A percentile compares a stretch with the other conserved stretches of the same genome.
These are phyloP conservation scores for Sextonia rubra DNA, from an alignment of 164 flowering plant genomes.

Conservation along the genomic window DNA sequence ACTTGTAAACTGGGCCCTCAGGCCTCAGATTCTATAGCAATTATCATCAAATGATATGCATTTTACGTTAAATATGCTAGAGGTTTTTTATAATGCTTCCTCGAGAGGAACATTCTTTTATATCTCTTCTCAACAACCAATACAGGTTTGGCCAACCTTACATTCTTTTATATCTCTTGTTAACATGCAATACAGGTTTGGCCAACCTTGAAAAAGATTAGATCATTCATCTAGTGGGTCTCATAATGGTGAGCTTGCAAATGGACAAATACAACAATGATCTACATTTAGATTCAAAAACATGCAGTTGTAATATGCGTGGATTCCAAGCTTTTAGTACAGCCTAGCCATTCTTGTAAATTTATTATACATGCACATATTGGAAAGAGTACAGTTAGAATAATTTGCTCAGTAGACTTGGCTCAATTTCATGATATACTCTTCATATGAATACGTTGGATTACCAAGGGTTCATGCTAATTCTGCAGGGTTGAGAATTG, in stretches of 20 bases:
- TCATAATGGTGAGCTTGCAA: neutral
- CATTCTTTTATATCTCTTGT: no score
- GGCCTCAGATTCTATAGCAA: no score
- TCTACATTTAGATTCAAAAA: neutral
- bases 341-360: no score
- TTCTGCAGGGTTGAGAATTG: neutral
- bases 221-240: neutral
- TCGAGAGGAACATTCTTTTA: no score
- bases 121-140: neutral
- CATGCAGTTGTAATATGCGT: neutral
- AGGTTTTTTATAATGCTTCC: no score
- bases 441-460: neutral
- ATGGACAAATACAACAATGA: neutral
- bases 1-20: no score
- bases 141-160: neutral
- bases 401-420: neutral
- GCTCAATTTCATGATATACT: neutral
- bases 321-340: no score
- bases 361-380: no score
- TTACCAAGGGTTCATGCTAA: neutral
- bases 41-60: no score
- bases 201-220: neutral
- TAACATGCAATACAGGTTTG: neutral
- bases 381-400: no score
- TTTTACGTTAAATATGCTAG: no score